Conservation (phyloP, 1,284 basidiomycete genomes). For the Gastroboletus turbinatus region DNA sequence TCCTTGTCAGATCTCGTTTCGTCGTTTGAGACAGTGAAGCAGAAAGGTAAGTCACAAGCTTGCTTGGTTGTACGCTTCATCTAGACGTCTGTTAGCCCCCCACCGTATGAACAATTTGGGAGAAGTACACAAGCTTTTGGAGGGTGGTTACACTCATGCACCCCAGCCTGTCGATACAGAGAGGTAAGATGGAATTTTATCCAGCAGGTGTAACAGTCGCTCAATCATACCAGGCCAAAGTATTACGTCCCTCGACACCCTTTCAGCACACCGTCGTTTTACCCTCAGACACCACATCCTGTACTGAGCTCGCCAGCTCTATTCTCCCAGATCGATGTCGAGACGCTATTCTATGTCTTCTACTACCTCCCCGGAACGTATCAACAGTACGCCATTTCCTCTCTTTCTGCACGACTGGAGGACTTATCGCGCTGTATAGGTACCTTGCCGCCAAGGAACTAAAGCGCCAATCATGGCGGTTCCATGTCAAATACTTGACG, state of each 20-base stretch:
- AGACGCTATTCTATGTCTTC: slow-evolving; percentile 99
- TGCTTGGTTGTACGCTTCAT: not conserved
- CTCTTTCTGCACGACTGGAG: slow-evolving; percentile 2
- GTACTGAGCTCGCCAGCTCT: slow-evolving; percentile 84
- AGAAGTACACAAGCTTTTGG: slow-evolving; percentile 89
- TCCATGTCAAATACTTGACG: slow-evolving; percentile 98
- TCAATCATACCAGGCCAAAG: slow-evolving; percentile 65
- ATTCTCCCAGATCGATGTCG: slow-evolving; percentile 93
- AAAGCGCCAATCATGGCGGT: slow-evolving; percentile 98
- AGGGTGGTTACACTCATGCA: slow-evolving; percentile 84
- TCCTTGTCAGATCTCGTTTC: slow-evolving; percentile 91
- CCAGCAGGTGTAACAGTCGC: slow-evolving; percentile 3
- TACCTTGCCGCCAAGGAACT: slow-evolving; percentile 96
- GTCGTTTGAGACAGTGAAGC: slow-evolving; percentile 94
- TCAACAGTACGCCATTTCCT: slow-evolving; percentile 71
- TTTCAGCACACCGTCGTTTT: slow-evolving; percentile 90
- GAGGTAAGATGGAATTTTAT: slow-evolving; percentile 57
- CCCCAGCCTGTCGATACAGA: slow-evolving; percentile 95
- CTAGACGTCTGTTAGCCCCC: slow-evolving; percentile 52
- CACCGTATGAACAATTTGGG: slow-evolving; percentile 84
- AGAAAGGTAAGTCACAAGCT: slow-evolving; percentile 68
- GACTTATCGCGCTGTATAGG: slow-evolving; percentile 41
- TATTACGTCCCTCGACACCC: slow-evolving; percentile 97
- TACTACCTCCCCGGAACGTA: slow-evolving; percentile 98
- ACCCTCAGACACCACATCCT: slow-evolving; percentile 86